phyloP scores from a whole-genome alignment of 225 moss, liverwort and hornwort genomes.

The Physcomitrium patens region DNA sequence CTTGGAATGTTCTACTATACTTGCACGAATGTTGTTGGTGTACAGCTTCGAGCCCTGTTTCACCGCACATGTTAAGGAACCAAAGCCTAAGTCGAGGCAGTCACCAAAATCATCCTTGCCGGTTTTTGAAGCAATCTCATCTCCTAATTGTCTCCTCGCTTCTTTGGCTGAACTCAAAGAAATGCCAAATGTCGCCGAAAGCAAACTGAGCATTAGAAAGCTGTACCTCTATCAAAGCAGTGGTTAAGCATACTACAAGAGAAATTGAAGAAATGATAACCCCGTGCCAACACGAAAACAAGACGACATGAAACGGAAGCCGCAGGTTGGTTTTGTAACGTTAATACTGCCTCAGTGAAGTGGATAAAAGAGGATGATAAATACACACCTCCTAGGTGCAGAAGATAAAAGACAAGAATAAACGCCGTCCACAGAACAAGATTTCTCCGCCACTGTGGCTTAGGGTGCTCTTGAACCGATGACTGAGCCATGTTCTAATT shows the following conservation, averaged over 20 bases:
- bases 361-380: neutral
- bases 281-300: too few relatives aligned
- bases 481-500: conserved; percentile 30
- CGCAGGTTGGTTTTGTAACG: neutral
- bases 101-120: conserved; percentile 84
- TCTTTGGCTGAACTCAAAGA: conserved; percentile 44
- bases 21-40: conserved; percentile 71
- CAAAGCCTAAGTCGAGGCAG: conserved; percentile 79
- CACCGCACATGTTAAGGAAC: conserved; percentile 67
- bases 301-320: too few relatives aligned
- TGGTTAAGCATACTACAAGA: too few relatives aligned
- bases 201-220: neutral
- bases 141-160: conserved; percentile 53
- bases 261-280: too few relatives aligned
- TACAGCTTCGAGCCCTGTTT: conserved; percentile 79
- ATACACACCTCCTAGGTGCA: conserved; percentile 51
- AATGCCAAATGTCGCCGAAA: conserved; percentile 23
- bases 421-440: conserved; percentile 29
- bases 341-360: conserved; percentile 1
- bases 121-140: conserved; percentile 64
- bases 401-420: conserved; percentile 45
- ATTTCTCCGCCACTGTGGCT: conserved; percentile 24
- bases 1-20: conserved; percentile 72
- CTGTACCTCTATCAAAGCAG: too few relatives aligned
- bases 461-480: conserved; percentile 30